Conservation (phyloP, 148 eudicot genomes). For the Agrostemma githago region DNA sequence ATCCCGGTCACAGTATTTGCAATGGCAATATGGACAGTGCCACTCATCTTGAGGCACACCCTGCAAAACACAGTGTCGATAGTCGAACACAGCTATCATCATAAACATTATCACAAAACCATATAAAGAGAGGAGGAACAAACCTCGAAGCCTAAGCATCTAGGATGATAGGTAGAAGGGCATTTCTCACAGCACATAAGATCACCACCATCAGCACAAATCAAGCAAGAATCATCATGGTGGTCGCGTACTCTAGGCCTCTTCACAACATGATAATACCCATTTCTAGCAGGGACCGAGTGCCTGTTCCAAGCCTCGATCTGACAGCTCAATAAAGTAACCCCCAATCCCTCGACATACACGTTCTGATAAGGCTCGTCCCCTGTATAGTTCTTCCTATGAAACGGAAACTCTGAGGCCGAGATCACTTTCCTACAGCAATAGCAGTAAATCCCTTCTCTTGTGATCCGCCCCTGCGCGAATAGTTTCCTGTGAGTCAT, state of each 20-base stretch:
- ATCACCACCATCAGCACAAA: constrained; percentile 73
- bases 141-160: constrained; percentile 46
- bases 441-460: constrained; percentile 37
- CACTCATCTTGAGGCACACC: constrained; percentile 36
- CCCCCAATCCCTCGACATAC: not conserved
- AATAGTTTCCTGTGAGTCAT: no score
- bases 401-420: constrained; percentile 24
- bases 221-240: constrained; percentile 52
- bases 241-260: constrained; percentile 21
- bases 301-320: constrained; percentile 37
- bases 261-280: constrained; percentile 14
- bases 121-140: constrained; percentile 6
- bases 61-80: constrained; percentile 25
- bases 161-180: constrained; percentile 46
- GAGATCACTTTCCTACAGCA: constrained; percentile 30
- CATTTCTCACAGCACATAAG: constrained; percentile 53
- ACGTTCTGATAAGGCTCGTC: constrained; percentile 28
- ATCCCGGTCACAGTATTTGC: constrained; percentile 38
- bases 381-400: constrained; percentile 1
- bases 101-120: not conserved
- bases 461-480: constrained; percentile 23
- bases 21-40: constrained; percentile 52
- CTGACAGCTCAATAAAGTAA: constrained; percentile 28
- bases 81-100: not conserved
- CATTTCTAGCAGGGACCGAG: constrained; percentile 9